Conservation (phyloP, 352 stramenopile species). For the Phytopythium cucurbitacearum region DNA sequence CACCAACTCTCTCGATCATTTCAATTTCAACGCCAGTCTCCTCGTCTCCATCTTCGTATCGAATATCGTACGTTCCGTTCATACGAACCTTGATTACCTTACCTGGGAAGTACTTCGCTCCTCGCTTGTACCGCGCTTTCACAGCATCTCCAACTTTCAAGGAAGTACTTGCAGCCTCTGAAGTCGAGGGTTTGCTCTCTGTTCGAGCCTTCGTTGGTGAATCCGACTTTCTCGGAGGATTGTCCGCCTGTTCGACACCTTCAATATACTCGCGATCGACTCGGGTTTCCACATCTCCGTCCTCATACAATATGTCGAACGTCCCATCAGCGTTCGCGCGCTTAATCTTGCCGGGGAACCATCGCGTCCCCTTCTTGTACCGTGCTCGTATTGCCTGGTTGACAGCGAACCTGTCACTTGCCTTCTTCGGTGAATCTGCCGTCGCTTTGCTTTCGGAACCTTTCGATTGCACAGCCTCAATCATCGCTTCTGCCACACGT, state of each 20-base stretch:
- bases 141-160: conserved; percentile 15
- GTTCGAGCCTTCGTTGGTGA: conserved; percentile 1
- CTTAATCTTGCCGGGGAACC: conserved; percentile 47
- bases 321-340: conserved; percentile 45
- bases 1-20: conserved; percentile 24
- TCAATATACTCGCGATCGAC: conserved; percentile 29
- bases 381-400: conserved; percentile 32
- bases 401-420: conserved; percentile 12
- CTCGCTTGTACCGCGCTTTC: conserved; percentile 38
- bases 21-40: conserved; percentile 26
- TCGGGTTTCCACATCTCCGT: conserved; percentile 47
- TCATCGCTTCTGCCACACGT: conserved; percentile 15
- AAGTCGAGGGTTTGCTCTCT: conserved; percentile 1
- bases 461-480: conserved; percentile 10
- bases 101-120: conserved; percentile 28
- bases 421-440: no score
- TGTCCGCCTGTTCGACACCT: conserved; percentile 4
- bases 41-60: conserved; percentile 55
- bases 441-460: conserved; percentile 7
- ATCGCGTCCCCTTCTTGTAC: conserved; percentile 43
- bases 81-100: conserved; percentile 28
- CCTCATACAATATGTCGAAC: conserved; percentile 64
- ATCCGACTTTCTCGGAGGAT: conserved; percentile 5
- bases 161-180: neutral
- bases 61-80: conserved; percentile 54